A percentile compares a stretch with the other conserved stretches of the same genome.
Evolutionary conservation across 1,284 basidiomycete genomes (phyloP).

Genomic region (Ganoderma multipileum): DNA sequence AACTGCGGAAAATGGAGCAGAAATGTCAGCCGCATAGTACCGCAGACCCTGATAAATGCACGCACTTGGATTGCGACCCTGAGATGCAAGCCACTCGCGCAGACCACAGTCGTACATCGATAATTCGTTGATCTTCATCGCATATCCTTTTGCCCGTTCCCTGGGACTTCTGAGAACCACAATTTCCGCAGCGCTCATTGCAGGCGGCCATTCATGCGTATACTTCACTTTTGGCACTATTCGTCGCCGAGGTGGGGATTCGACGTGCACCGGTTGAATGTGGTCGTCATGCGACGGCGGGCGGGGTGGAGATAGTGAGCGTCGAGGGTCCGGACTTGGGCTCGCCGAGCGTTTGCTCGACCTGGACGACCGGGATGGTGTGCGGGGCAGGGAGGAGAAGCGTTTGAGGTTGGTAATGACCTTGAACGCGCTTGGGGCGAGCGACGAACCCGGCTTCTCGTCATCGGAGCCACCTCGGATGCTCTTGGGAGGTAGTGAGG

Average conservation of each 20-base stretch:
- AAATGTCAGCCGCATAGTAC: not conserved
- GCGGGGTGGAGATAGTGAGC: slow-evolving; percentile 52
- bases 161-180: slow-evolving; percentile 61
- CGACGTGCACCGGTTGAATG: slow-evolving; percentile 19
- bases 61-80: slow-evolving; percentile 54
- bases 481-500: slow-evolving; percentile 55
- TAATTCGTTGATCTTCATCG: slow-evolving; percentile 85
- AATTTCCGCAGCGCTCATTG: slow-evolving; percentile 80
- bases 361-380: slow-evolving; percentile 49
- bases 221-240: slow-evolving; percentile 43
- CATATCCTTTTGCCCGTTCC: slow-evolving; percentile 83
- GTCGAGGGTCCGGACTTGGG: slow-evolving; percentile 26
- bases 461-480: slow-evolving; percentile 41
- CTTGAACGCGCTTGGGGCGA: slow-evolving; percentile 35
- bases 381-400: slow-evolving; percentile 64
- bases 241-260: slow-evolving; percentile 24
- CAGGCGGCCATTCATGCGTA: slow-evolving; percentile 65
- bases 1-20: slow-evolving; percentile 5
- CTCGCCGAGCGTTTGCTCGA: slow-evolving; percentile 27
- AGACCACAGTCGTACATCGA: slow-evolving; percentile 81
- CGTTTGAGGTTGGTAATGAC: slow-evolving; percentile 57
- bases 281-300: slow-evolving; percentile 27
- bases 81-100: slow-evolving; percentile 68
- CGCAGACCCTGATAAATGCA: slow-evolving; percentile 7
- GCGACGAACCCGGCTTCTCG: slow-evolving; percentile 21